Conservation (phyloP, 306 rosid genomes). For the Oxytropis ochrocephala region DNA sequence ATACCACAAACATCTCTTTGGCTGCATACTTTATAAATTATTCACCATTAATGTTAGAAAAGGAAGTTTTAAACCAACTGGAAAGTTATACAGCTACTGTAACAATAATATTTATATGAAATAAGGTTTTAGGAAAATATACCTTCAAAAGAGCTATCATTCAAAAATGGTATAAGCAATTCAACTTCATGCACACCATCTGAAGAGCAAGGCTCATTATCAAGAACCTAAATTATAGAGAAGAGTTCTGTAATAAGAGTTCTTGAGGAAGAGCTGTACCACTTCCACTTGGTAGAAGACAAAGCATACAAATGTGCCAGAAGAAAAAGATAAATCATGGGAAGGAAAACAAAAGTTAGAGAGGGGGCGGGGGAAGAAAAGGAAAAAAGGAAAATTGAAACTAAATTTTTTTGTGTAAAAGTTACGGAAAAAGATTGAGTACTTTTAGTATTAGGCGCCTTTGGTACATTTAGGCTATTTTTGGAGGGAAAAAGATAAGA, state of each 20-base stretch:
- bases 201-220: constrained; percentile 41
- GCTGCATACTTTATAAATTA: constrained; percentile 60
- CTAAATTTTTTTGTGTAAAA: neutral
- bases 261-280: neutral
- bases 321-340: neutral
- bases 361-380: neutral
- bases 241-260: neutral
- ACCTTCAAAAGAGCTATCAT: constrained; percentile 48
- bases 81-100: neutral
- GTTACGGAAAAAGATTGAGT: too few species aligned
- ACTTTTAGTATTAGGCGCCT: too few species aligned
- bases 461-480: too few species aligned
- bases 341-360: neutral
- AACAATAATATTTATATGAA: neutral
- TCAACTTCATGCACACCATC: constrained; percentile 70
- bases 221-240: constrained; percentile 44
- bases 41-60: constrained; percentile 16
- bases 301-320: neutral
- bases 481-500: too few species aligned
- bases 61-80: neutral
- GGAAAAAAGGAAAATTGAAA: neutral
- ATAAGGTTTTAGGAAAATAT: neutral
- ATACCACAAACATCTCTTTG: constrained; percentile 59
- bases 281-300: neutral
- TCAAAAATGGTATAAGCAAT: constrained; percentile 64